Conservation (phyloP, 2,329 filamentous ascomycete genomes). For the Sarocladium brachiariae region DNA sequence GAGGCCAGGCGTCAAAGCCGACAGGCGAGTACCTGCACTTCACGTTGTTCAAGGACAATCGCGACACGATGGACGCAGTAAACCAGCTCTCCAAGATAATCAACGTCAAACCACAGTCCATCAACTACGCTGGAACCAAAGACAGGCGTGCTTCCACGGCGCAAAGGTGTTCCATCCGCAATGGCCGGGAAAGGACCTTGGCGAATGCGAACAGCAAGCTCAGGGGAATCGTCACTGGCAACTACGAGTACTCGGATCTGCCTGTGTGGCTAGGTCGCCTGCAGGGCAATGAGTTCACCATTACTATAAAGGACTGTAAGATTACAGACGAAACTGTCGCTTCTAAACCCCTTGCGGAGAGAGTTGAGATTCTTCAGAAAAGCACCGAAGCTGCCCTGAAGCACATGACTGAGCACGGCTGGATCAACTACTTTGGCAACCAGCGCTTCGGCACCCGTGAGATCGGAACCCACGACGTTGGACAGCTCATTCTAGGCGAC, state of each 20-base stretch:
- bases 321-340: conserved; percentile 37
- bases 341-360: conserved; percentile 19
- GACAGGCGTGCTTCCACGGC: conserved; percentile 81
- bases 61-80: conserved; percentile 89
- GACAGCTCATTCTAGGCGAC: conserved; percentile 73
- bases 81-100: conserved; percentile 68
- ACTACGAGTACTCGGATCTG: conserved; percentile 69
- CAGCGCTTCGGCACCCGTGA: conserved; percentile 90
- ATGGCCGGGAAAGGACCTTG: conserved; percentile 50
- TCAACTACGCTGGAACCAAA: conserved; percentile 78
- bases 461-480: conserved; percentile 78
- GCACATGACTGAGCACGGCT: conserved; percentile 67
- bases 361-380: conserved; percentile 23
- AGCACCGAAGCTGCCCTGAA: conserved; percentile 53
- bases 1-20: conserved; percentile 25
- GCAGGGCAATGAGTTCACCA: conserved; percentile 83
- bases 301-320: conserved; percentile 80
- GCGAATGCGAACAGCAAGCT: conserved; percentile 56
- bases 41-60: conserved; percentile 92
- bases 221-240: conserved; percentile 62
- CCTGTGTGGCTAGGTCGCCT: conserved; percentile 78
- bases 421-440: conserved; percentile 97
- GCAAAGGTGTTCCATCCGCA: conserved; percentile 65
- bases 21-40: conserved; percentile 79
- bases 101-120: conserved; percentile 67